Base-by-base conservation (phyloP, 768 basidiomycete species). In the Gelatoporia subvermispora region DNA sequence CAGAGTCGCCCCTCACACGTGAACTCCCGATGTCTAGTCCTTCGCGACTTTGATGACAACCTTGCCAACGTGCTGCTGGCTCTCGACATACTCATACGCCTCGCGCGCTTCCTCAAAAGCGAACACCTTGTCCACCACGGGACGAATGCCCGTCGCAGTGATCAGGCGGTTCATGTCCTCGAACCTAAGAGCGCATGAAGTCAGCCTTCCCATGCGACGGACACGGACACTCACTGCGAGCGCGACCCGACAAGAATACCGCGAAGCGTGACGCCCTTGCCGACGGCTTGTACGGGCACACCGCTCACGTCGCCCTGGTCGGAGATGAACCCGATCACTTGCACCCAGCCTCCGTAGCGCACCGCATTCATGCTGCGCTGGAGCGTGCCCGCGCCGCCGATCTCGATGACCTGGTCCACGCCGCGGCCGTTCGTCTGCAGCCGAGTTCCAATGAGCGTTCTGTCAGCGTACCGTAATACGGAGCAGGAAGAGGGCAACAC, bases 31-130 rank as follows among this genome's bases (percentile, higher is more conserved):
- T n/a, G n/a, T n/a, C 54, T 43, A 58, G 22, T 54, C 49, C 48
- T 54, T 54, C 22, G 60, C 24, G 22, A 81, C 72, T 63, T 71
- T 72, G 50, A 82, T 76, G n/a, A 78, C 76, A 13, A 82, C 72
- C 64, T 85, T 83, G 15, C 82, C 83, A 18, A 82, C 74, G 58
- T 83, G 79, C 49, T 71, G 69, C 51, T 81, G 79, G 1, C 71
- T 74, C 50, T 73, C 68, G 46, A 81, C 65, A 57, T 81, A 72
- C 39, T 66, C 64, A 58, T 77, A 83, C 1, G 82, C 82, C 39
- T 73, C 65, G 23, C 68, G 61, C 5, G 72, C 66, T n/a, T 83
- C 60, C 41, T 77, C 74, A 56, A 82, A 85, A 10, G 66, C 47
- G 67, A 84, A 84, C 0, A 82, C 72, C 62, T 73, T 76, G 68